phyloP scores from a whole-genome alignment of 805 yeast genomes.

The Candida sphagnicola region DNA sequence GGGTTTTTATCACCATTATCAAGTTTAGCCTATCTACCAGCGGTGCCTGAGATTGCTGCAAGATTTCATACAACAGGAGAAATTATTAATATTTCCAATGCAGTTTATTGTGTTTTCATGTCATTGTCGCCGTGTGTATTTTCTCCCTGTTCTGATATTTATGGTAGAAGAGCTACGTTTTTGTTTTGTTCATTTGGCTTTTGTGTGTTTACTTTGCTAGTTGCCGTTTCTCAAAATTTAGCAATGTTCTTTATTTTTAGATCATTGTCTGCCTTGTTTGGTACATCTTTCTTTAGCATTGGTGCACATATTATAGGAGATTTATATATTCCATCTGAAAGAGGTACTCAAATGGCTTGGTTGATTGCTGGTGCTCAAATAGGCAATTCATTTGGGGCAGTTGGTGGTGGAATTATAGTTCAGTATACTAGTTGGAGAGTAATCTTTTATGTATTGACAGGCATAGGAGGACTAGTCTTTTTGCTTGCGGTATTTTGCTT shows the following conservation, averaged over 20 bases:
- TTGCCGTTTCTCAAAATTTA: constrained; percentile 47
- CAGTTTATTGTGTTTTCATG: constrained; percentile 49
- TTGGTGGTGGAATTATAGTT: constrained; percentile 49
- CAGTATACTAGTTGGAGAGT: constrained; percentile 52
- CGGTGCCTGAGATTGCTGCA: constrained; percentile 46
- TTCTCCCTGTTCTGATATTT: constrained; percentile 49
- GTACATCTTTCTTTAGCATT: constrained; percentile 51
- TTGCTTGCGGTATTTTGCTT: constrained; percentile 34
- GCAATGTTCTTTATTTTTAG: constrained; percentile 54
- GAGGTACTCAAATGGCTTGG: constrained; percentile 51
- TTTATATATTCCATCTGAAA: constrained; percentile 43
- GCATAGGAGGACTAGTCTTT: constrained; percentile 34
- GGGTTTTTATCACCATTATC: constrained; percentile 45
- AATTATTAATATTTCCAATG: constrained; percentile 47
- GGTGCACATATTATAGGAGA: constrained; percentile 53
- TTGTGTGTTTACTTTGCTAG: constrained; percentile 18
- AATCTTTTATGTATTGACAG: constrained; percentile 48
- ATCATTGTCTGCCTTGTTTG: constrained; percentile 47
- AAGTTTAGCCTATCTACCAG: constrained; percentile 47
- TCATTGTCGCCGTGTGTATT: constrained; percentile 48
- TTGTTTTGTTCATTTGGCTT: constrained; percentile 35
- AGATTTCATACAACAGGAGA: constrained; percentile 43
- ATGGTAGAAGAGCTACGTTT: constrained; percentile 47
- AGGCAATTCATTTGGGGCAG: constrained; percentile 53
- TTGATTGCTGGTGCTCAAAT: constrained; percentile 47